Evolutionary conservation across 192 early-diverging fungal genomes (phyloP), one percentile per base, ranked within the genome.

Genomic region (Thoreauomyces humboldtii): DNA sequence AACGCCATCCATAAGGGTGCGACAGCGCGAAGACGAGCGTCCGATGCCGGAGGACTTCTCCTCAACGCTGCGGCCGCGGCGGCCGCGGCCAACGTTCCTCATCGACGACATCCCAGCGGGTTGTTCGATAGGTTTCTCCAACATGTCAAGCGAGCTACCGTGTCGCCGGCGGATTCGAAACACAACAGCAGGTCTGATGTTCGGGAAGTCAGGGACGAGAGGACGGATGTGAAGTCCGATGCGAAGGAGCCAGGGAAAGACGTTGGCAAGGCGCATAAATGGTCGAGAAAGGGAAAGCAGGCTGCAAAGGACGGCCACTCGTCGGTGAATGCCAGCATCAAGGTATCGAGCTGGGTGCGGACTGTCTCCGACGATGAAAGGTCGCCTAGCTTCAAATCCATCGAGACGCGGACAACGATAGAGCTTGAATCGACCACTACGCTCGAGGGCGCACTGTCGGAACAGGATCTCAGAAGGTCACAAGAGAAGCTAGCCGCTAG

Each of bases 51-150:
- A 2, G 48, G 34, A 15, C 50, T 63, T 12, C 31, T 35, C 5
- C 31, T 32, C 11, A 17, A 46, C 35, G 47, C 46, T 0, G 11
- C 33, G 11, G 19, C 35, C 9, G 19, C 4, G n/a, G 34, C 55
- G 34, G 55, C 27, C 1, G 11, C 27, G 1, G 15, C 35, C 9
- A 11, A 1, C 17, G 0, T 9, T 27, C 31, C 55, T 11, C 17
- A 25, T 34, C 61, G 44, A 9, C 46, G 48, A 5, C 61, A 48
- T 12, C 21, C 46, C 0, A 63, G 61, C 32, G 61, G 61, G n/a
- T 17, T 66, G 21, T 44, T 66, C 25, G 64, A 63, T 43, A 47
- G 42, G n/a, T 19, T 66, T 19, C 9, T 66, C n/a, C 64, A 66
- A 19, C 53, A 57, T 22, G 37, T 66, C 44, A 66, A 66, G 34